Evolutionary conservation across 2,329 filamentous ascomycete species (phyloP).

Genomic region (Akanthomyces muscarius): DNA sequence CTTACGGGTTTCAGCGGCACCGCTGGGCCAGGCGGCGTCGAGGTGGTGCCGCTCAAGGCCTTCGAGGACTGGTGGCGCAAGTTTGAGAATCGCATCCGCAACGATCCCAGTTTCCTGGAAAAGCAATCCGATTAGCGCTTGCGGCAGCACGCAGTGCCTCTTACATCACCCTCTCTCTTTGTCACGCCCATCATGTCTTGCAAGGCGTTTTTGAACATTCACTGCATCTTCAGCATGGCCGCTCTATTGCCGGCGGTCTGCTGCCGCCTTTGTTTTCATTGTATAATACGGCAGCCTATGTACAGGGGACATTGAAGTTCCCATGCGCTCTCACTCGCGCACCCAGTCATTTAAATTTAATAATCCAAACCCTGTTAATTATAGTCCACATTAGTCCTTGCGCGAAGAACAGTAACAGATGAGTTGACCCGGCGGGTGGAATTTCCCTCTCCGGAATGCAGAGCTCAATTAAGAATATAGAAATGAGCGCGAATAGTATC

Average conservation of each 20-base stretch:
- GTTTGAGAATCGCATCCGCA: conserved; percentile 82
- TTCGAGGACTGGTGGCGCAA: conserved; percentile 99
- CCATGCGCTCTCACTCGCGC: background rate
- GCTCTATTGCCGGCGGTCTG: background rate
- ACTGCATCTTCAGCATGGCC: background rate
- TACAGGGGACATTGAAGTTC: background rate
- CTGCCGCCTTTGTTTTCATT: background rate
- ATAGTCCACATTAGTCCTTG: background rate
- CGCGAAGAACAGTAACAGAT: background rate
- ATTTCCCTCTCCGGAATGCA: background rate
- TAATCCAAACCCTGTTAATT: background rate
- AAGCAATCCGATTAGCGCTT: conserved; percentile 37
- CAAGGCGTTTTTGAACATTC: background rate
- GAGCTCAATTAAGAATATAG: conserved; percentile 5
- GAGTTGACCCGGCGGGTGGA: background rate
- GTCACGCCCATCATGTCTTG: background rate
- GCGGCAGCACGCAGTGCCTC: no score
- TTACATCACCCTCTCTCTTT: no score
- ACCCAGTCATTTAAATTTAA: conserved; percentile 3
- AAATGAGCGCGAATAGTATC: background rate
- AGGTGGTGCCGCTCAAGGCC: conserved; percentile 88
- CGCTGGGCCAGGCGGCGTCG: conserved; percentile 58
- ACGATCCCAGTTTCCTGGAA: conserved; percentile 86
- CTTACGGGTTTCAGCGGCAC: conserved; percentile 77
- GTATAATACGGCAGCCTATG: conserved; percentile 11